Evolutionary conservation across 345 rosid species (phyloP), one percentile per base, ranked within the genome.

Genomic region (Dovyalis caffra): DNA sequence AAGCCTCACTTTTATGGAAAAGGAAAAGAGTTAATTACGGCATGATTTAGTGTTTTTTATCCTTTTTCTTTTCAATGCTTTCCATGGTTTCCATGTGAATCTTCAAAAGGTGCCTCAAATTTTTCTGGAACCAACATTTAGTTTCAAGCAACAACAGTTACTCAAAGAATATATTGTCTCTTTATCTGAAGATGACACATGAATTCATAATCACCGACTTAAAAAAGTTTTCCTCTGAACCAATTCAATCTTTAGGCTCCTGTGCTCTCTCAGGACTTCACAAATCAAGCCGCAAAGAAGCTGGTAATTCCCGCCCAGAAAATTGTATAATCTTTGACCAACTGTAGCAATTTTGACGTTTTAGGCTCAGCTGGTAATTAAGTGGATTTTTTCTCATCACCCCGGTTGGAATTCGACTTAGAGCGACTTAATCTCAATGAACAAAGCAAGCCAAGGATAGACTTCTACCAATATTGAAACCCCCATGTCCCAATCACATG

Each of bases 281-380:
- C 77, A 73, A 68, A 80, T 75, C 53, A 75, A 74, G 79, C 68
- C 79, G 73, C 71, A 68, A 26, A 72, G 49, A 68, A 29, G 16
- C 2, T 69, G 73, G 9, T 16, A 28, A 58, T 65, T 49, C 25
- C 26, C 2, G 12, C 66, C 38, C 23, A 34, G 12, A 26, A 56
- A 67, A 56, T 10, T 56, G 61, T 23, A 23, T n/a, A 8, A 56
- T 56, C 61, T 20, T 49, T 20, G 56, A 49, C 56, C n/a, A 49
- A 6, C 23, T 6, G 6, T 49, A n/a, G 21, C 5, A 18, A 20
- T 49, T 49, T 20, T 56, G 47, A 14, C 18, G 12, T 43, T 15
- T 11, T 10, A 43, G 47, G 18, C 47, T 43, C 47, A 43, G 18
- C 16, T 43, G 1, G 47, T 43, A 43, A 43, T 43, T 12, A 14